A percentile compares a stretch with the other conserved stretches of the same genome.
These are phyloP conservation scores for Triangularia setosa DNA, from an alignment of 2,329 filamentous ascomycete species.

Conservation along the genomic window DNA sequence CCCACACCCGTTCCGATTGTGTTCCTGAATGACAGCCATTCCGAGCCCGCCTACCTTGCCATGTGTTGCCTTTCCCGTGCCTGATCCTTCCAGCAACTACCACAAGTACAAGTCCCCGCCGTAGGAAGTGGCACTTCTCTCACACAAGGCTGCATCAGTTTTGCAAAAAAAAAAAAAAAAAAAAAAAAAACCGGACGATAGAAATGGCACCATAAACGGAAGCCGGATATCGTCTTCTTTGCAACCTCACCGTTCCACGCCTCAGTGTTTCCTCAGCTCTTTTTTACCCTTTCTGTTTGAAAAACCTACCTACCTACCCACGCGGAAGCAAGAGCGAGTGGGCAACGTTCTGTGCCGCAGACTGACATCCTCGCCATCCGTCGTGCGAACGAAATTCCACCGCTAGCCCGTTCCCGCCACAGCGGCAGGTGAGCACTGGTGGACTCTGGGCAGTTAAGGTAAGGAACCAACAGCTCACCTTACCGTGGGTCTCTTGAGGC, in stretches of 20 bases:
- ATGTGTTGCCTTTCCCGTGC: too few species aligned
- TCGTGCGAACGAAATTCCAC: not conserved
- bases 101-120: not conserved
- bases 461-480: not conserved
- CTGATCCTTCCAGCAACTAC: not conserved
- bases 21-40: too few species aligned
- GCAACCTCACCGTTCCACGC: too few species aligned
- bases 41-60: too few species aligned
- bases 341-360: not conserved
- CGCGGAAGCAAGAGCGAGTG: not conserved
- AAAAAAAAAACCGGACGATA: not conserved
- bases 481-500: not conserved
- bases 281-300: too few species aligned
- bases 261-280: not conserved
- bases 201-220: not conserved
- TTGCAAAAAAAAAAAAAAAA: too few species aligned
- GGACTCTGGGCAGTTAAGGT: not conserved
- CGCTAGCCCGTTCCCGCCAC: not conserved
- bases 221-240: too few species aligned
- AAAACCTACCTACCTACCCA: not conserved
- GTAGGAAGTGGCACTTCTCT: not conserved
- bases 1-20: too few species aligned
- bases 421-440: not conserved
- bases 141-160: not conserved
- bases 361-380: not conserved